Conservation (phyloP, 2,329 filamentous ascomycete genomes). For the Blastomyces parvus region DNA sequence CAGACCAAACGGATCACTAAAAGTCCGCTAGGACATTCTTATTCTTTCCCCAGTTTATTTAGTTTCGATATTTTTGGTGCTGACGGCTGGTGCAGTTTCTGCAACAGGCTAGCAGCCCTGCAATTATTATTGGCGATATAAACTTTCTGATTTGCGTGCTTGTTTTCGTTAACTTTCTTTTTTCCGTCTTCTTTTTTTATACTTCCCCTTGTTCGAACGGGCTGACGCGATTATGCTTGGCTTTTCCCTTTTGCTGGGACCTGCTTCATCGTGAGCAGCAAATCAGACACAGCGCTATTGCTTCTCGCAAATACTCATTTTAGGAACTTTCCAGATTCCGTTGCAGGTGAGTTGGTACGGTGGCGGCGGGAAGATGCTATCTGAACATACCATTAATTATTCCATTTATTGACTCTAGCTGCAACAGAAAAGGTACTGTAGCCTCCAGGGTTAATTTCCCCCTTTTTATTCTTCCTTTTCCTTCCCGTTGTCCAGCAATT, state of each 20-base stretch:
- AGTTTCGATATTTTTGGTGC: neutral
- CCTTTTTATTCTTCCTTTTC: neutral
- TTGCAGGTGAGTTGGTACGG: neutral
- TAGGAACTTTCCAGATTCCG: neutral
- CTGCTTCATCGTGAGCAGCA: neutral
- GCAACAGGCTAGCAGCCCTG: neutral
- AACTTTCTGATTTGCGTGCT: slow-evolving; percentile 5
- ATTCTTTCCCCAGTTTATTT: neutral
- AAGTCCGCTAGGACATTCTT: neutral
- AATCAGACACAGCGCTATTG: neutral
- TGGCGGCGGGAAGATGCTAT: neutral
- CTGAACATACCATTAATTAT: neutral
- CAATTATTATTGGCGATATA: neutral
- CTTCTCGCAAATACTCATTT: neutral
- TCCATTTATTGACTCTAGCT: neutral
- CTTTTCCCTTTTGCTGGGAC: neutral
- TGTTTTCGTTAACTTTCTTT: neutral
- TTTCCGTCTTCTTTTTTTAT: neutral
- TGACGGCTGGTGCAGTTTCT: neutral
- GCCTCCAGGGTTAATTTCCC: neutral
- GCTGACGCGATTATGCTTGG: slow-evolving; percentile 1
- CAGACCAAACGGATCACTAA: neutral
- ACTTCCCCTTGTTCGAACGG: slow-evolving; percentile 1
- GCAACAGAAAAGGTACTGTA: neutral
- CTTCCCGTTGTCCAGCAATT: neutral